phyloP scores from a whole-genome alignment of 192 early-diverging fungal genomes.

The Neocallimastix lanati region DNA sequence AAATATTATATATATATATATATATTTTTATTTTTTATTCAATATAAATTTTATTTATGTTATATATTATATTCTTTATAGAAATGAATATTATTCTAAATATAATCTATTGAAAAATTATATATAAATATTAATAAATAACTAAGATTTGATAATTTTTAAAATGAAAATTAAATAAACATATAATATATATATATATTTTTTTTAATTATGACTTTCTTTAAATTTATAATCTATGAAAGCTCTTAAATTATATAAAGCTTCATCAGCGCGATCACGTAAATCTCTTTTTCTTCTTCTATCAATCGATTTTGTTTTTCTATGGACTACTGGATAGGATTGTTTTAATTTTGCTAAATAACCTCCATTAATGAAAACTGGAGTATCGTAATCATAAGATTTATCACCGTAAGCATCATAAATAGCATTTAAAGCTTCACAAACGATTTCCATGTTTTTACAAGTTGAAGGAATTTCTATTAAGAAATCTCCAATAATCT shows the following conservation, averaged over 20 bases:
- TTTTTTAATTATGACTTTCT: slow-evolving; percentile 24
- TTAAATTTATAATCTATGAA: slow-evolving; percentile 78
- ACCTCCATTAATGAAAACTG: slow-evolving; percentile 58
- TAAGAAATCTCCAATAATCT: slow-evolving; percentile 42
- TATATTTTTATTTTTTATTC: too few species aligned
- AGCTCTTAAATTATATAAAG: slow-evolving; percentile 51
- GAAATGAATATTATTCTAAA: too few species aligned
- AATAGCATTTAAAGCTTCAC: slow-evolving; percentile 64
- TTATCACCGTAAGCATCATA: slow-evolving; percentile 78
- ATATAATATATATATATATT: too few species aligned
- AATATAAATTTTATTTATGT: too few species aligned
- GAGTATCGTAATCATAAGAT: slow-evolving; percentile 61
- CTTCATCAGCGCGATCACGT: slow-evolving; percentile 64
- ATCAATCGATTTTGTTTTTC: slow-evolving; percentile 40
- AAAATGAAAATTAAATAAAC: too few species aligned
- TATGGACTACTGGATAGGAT: slow-evolving; percentile 21
- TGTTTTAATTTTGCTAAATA: slow-evolving; percentile 37
- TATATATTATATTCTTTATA: too few species aligned
- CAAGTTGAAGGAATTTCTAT: slow-evolving; percentile 11
- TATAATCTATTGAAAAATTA: too few species aligned
- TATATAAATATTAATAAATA: too few species aligned
- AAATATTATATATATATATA: too few species aligned
- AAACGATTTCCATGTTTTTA: slow-evolving; percentile 1
- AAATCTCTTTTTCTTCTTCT: slow-evolving; percentile 45
- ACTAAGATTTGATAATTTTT: too few species aligned